phyloP scores from a whole-genome alignment of 148 eudicot species.

The Rhododendron griersonianum region DNA sequence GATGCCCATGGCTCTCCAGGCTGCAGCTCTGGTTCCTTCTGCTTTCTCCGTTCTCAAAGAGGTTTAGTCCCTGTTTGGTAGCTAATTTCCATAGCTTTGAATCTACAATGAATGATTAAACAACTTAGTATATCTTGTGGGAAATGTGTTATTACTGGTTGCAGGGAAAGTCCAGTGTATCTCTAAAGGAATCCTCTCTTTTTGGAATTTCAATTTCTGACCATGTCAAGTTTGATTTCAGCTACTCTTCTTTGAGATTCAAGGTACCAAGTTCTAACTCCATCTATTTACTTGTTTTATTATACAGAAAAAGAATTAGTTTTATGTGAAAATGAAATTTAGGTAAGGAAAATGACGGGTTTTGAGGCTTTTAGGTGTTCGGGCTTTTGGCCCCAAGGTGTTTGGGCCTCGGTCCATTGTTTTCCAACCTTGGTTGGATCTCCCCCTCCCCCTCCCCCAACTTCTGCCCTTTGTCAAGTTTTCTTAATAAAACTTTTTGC shows the following conservation, averaged over 20 bases:
- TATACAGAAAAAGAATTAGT: background rate
- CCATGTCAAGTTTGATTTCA: slow-evolving; percentile 40
- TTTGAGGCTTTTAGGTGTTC: no score
- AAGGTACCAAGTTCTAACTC: slow-evolving; percentile 32
- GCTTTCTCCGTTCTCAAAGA: slow-evolving; percentile 58
- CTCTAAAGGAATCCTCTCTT: slow-evolving; percentile 46
- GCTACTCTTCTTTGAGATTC: slow-evolving; percentile 32
- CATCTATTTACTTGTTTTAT: background rate
- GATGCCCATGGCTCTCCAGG: slow-evolving; percentile 63
- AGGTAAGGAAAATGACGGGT: background rate
- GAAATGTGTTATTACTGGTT: background rate
- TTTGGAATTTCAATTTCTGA: slow-evolving; percentile 53
- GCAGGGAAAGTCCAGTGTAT: slow-evolving; percentile 39
- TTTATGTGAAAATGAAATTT: background rate
- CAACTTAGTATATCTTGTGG: background rate
- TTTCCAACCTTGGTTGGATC: no score
- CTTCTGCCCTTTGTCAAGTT: no score
- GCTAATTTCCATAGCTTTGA: background rate
- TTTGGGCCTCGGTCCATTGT: no score
- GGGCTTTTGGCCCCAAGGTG: no score
- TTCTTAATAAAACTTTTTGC: no score
- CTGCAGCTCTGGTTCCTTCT: slow-evolving; percentile 59
- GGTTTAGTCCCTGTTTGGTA: slow-evolving; percentile 25
- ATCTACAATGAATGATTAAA: background rate
- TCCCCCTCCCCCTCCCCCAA: no score